These are phyloP conservation scores for Sclerotinia nivalis DNA, from an alignment of 2,329 filamentous ascomycete species.

Conservation along the genomic window DNA sequence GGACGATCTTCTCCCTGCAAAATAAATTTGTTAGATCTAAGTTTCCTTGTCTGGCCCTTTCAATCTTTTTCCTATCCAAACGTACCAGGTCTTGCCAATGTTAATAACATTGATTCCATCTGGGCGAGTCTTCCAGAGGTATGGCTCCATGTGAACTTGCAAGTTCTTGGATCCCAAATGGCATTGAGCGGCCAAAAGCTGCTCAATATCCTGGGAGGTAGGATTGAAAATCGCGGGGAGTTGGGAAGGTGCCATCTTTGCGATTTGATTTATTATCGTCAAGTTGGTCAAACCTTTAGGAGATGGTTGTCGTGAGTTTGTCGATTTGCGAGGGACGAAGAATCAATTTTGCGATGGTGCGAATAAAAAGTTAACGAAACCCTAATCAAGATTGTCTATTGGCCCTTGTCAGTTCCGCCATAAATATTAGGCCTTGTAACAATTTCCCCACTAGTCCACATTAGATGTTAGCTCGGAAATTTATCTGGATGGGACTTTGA, in stretches of 20 bases:
- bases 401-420: not conserved
- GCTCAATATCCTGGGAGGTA: slow-evolving; percentile 97
- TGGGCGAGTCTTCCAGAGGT: slow-evolving; percentile 99
- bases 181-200: slow-evolving; percentile 94
- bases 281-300: slow-evolving; percentile 38
- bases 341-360: slow-evolving; percentile 23
- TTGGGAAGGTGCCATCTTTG: slow-evolving; percentile 93
- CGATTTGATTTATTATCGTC: slow-evolving; percentile 48
- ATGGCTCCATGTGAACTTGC: slow-evolving; percentile 99
- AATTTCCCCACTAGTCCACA: slow-evolving; percentile 32
- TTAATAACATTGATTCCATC: slow-evolving; percentile 99
- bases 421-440: not conserved
- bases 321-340: slow-evolving; percentile 32
- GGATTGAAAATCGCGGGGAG: slow-evolving; percentile 95
- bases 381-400: slow-evolving; percentile 24
- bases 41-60: slow-evolving; percentile 71
- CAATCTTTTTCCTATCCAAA: slow-evolving; percentile 9
- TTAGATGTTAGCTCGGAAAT: slow-evolving; percentile 33
- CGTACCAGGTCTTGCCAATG: slow-evolving; percentile 99
- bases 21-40: slow-evolving; percentile 85
- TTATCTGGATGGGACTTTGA: slow-evolving; percentile 24
- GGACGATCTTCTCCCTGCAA: slow-evolving; percentile 96
- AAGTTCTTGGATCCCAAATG: slow-evolving; percentile 99
- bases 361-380: slow-evolving; percentile 23
- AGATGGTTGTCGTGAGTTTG: slow-evolving; percentile 24